These are phyloP conservation scores for Tubosaeta sp. DNA, from an alignment of 768 basidiomycete species.

Conservation along the genomic window DNA sequence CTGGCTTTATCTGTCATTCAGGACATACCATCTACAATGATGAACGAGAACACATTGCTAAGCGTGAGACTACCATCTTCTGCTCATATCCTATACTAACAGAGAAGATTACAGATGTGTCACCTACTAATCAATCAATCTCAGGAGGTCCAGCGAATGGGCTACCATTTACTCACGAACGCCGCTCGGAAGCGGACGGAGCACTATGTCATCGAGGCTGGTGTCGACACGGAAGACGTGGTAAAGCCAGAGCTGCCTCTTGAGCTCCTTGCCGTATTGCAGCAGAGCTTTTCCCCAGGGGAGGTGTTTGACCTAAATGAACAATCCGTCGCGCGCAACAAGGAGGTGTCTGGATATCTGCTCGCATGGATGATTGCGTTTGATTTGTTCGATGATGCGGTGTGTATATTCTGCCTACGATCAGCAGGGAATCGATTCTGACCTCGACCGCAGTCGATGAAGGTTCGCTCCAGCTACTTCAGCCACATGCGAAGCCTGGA, in stretches of 20 bases:
- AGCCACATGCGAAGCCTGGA: slow-evolving; percentile 75
- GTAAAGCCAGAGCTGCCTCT: slow-evolving; percentile 55
- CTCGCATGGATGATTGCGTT: slow-evolving; percentile 88
- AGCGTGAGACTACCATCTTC: slow-evolving; percentile 40
- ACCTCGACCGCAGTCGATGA: slow-evolving; percentile 61
- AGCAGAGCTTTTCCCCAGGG: slow-evolving; percentile 39
- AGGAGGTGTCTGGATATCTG: slow-evolving; percentile 61
- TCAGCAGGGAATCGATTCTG: background rate
- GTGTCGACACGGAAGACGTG: slow-evolving; percentile 63
- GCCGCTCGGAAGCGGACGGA: slow-evolving; percentile 77
- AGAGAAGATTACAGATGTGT: slow-evolving; percentile 54
- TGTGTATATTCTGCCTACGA: slow-evolving; percentile 36
- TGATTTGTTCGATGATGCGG: slow-evolving; percentile 79
- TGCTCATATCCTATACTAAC: background rate
- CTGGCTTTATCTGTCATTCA: slow-evolving; percentile 66
- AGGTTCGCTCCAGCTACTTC: slow-evolving; percentile 79
- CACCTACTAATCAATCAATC: slow-evolving; percentile 68
- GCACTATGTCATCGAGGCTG: slow-evolving; percentile 81
- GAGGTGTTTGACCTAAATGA: slow-evolving; percentile 38
- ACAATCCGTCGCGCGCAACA: slow-evolving; percentile 31
- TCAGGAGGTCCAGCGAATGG: slow-evolving; percentile 67
- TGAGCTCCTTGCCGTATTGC: slow-evolving; percentile 64
- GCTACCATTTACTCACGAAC: slow-evolving; percentile 65
- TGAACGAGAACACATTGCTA: slow-evolving; percentile 59
- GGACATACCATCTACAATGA: slow-evolving; percentile 57